Conservation (phyloP, 2,329 filamentous ascomycete genomes). For the Neonectria neomacrospora region DNA sequence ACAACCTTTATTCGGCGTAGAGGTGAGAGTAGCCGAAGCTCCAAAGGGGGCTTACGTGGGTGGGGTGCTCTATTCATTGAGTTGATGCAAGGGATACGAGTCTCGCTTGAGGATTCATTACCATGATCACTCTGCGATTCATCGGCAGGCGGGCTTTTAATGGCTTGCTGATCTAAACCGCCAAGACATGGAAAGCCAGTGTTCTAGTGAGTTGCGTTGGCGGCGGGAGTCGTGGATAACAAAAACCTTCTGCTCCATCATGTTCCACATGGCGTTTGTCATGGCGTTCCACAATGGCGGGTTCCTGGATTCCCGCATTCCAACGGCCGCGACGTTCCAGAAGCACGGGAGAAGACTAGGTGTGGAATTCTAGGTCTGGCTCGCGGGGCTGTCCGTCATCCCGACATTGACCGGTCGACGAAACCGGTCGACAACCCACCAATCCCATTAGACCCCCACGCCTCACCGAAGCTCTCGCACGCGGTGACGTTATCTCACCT, state of each 20-base stretch:
- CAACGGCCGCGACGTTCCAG: constrained; percentile 14
- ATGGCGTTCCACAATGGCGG: constrained; percentile 2
- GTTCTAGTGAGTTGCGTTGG: background rate
- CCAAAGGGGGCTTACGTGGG: background rate
- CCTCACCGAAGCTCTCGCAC: constrained; percentile 16
- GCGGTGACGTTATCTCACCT: constrained; percentile 25
- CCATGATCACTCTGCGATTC: background rate
- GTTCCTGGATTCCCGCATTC: background rate
- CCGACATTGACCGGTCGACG: constrained; percentile 5
- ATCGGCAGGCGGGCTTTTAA: too few relatives aligned
- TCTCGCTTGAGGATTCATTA: background rate
- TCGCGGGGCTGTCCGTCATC: background rate
- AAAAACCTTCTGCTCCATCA: background rate
- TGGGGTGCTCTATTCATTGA: background rate
- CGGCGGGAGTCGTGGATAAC: background rate
- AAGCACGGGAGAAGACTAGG: constrained; percentile 19
- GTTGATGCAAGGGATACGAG: background rate
- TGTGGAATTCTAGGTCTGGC: background rate
- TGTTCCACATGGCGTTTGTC: background rate
- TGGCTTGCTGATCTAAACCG: background rate
- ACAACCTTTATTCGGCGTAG: background rate
- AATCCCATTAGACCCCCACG: constrained; percentile 17
- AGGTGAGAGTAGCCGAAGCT: background rate
- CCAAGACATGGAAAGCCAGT: background rate
- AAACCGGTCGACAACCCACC: constrained; percentile 1